Evolutionary conservation across 345 rosid genomes (phyloP).

Genomic region (Rhodomyrtus tomentosa): DNA sequence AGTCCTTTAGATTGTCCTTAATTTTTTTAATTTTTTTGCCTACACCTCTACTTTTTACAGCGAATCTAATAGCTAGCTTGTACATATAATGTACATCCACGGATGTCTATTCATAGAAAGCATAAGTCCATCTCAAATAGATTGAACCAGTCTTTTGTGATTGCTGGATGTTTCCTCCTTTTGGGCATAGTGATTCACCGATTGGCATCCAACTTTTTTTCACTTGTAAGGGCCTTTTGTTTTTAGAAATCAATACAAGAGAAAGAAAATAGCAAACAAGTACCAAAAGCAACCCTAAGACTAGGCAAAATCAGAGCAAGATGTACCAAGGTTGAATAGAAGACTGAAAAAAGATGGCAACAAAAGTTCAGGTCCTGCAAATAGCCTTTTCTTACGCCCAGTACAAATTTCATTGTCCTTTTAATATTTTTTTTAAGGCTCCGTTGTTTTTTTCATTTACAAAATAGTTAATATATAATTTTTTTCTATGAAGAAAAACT

Average conservation of each 20-base stretch:
- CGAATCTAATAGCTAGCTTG: neutral
- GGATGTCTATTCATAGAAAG: neutral
- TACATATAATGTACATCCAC: neutral
- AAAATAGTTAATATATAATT: no score
- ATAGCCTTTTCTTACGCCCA: neutral
- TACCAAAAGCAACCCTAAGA: neutral
- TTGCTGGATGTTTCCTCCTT: neutral
- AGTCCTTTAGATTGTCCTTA: neutral
- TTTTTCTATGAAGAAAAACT: no score
- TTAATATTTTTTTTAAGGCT: neutral
- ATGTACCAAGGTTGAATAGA: neutral
- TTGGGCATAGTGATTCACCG: neutral
- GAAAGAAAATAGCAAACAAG: neutral
- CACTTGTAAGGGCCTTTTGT: neutral
- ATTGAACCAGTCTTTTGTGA: neutral
- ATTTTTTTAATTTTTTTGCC: neutral
- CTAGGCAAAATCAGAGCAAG: neutral
- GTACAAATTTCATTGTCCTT: neutral
- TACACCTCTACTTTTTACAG: neutral
- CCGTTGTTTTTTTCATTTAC: no score
- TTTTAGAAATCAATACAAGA: neutral
- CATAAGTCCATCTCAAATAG: neutral
- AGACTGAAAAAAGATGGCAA: constrained; percentile 5
- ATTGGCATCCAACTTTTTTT: neutral
- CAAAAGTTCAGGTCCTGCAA: neutral